Percentiles rank a stretch among this genome's conserved stretches.
phyloP scores from a whole-genome alignment of 2,329 filamentous ascomycete species.

The Stagonosporopsis rhizophila region DNA sequence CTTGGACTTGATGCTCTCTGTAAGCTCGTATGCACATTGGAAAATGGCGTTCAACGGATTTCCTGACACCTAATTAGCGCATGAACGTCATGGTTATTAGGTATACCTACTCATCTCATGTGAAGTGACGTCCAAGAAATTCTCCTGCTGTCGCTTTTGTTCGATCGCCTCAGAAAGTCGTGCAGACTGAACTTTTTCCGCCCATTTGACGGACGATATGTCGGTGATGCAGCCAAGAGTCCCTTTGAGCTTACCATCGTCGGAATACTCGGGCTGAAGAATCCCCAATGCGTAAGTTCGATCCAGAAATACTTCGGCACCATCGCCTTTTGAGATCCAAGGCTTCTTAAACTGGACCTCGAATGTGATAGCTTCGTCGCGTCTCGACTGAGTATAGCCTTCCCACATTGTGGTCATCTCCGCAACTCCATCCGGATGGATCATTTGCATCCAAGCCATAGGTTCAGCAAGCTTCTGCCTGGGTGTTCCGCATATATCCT shows the following conservation, averaged over 20 bases:
- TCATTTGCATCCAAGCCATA: constrained; percentile 74
- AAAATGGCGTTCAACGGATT: constrained; percentile 76
- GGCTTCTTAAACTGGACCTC: constrained; percentile 76
- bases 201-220: constrained; percentile 85
- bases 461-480: constrained; percentile 62
- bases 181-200: constrained; percentile 77
- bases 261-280: constrained; percentile 72
- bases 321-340: constrained; percentile 56
- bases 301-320: constrained; percentile 60
- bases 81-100: accelerated
- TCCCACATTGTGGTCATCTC: constrained; percentile 5
- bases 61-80: constrained; percentile 1
- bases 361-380: constrained; percentile 63
- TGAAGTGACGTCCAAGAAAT: constrained; percentile 78
- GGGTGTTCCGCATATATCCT: constrained; percentile 70
- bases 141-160: constrained; percentile 78
- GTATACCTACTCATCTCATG: constrained; percentile 68
- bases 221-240: constrained; percentile 83
- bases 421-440: constrained; percentile 64
- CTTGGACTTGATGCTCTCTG: constrained; percentile 69
- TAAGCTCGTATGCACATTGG: constrained; percentile 65
- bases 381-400: constrained; percentile 2
- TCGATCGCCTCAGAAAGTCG: constrained; percentile 80
- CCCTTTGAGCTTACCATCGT: constrained; percentile 69
- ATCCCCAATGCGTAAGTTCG: constrained; percentile 80